Base-by-base conservation (phyloP, 345 rosid genomes). In the Hibiscus tridactylites region DNA sequence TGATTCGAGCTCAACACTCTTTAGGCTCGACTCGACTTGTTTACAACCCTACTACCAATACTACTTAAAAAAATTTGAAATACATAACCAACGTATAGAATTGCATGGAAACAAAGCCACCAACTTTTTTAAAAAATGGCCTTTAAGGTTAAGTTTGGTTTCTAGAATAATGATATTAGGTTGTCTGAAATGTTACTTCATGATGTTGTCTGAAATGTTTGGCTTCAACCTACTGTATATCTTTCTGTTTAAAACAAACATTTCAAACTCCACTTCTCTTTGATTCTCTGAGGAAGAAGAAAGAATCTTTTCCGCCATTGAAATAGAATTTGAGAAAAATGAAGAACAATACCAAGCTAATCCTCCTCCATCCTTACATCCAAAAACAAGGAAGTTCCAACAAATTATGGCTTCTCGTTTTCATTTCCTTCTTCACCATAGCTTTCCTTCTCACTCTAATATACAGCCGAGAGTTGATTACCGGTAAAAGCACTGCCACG, bases 281-380 rank as follows among this genome's bases (percentile, higher is more conserved):
- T 54, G 71, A 3, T 73, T 66, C 61, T 33, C 70, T 78, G 81
- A 77, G 71, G 66, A 71, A 71, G 69, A 72, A 29, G 72, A 75
- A 5, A 50, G 47, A 44, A 44, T 44, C 47, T 44, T 44, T 3
- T 63, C 50, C 21, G 19, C 24, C 50, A 17, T 39, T 64, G 50
- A 6, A 39, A 17, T 46, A 64, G 29, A n/a, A 10, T 6, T 1
- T 3, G 3, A 64, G 39, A 21, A 16, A 24, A 37, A 92, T 87
- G 95, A 94, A 88, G 88, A 88, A 78, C 79, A 78, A 90, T 86
- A 91, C 97, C 1, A 94, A 90, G 82, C 91, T 94, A 35, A 94
- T 94, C 74, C 96, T 94, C 60, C 85, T 94, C 61, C 98, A 91
- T 57, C 98, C 97, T 1, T 91, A 94, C 61, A 85, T 90, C 75